These are phyloP conservation scores for Verticillium alfalfae DNA, from an alignment of 2,329 filamentous ascomycete genomes.

Conservation along the genomic window DNA sequence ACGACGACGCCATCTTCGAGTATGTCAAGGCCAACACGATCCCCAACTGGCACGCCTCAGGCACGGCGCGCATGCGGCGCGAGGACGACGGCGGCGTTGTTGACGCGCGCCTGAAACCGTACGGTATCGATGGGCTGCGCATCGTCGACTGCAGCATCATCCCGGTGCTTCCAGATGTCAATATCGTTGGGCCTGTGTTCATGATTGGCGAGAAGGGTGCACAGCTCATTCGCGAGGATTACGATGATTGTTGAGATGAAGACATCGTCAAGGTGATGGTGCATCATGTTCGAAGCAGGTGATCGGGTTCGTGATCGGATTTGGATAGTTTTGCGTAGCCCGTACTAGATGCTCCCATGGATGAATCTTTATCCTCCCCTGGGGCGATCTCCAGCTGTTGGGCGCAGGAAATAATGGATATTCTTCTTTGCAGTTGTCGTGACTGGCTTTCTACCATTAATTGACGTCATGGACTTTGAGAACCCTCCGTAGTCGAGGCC, in stretches of 20 bases:
- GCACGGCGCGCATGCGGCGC: slow-evolving; percentile 46
- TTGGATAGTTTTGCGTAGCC: background rate
- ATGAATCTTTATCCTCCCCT: background rate
- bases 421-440: background rate
- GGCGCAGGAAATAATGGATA: background rate
- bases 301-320: background rate
- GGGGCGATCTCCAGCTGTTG: background rate
- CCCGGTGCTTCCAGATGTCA: slow-evolving; percentile 33
- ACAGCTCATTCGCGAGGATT: slow-evolving; percentile 20
- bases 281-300: background rate
- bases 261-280: background rate
- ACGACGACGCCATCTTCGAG: slow-evolving; percentile 18
- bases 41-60: slow-evolving; percentile 35
- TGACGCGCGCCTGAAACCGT: slow-evolving; percentile 33
- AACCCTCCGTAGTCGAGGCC: background rate
- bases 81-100: slow-evolving; percentile 12
- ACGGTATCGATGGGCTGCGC: slow-evolving; percentile 48
- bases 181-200: slow-evolving; percentile 15
- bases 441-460: background rate
- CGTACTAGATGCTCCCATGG: background rate
- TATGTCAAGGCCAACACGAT: slow-evolving; percentile 19
- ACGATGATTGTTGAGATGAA: slow-evolving; percentile 3
- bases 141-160: slow-evolving; percentile 41
- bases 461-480: background rate
- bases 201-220: slow-evolving; percentile 25